phyloP scores from a whole-genome alignment of 2,329 filamentous ascomycete species.

The Zasmidium angulare region DNA sequence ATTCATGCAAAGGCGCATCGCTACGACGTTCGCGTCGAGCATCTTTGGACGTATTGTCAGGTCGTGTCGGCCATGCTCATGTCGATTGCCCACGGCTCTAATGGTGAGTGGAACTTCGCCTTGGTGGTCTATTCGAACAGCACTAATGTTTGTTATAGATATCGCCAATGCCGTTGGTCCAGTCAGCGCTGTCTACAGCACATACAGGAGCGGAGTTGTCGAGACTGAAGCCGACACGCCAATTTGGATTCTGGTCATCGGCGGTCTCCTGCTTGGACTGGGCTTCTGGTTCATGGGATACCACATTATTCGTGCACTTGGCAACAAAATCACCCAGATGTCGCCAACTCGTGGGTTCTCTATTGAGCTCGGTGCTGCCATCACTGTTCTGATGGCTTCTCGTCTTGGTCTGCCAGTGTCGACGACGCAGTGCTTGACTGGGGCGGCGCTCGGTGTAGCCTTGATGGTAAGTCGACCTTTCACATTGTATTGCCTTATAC shows the following conservation, averaged over 20 bases:
- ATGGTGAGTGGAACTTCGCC: slow-evolving; percentile 42
- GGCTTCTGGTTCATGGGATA: slow-evolving; percentile 63
- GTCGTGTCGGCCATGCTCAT: slow-evolving; percentile 33
- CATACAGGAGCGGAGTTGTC: slow-evolving; percentile 53
- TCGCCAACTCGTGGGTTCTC: slow-evolving; percentile 59
- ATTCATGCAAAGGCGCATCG: slow-evolving; percentile 56
- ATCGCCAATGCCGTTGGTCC: slow-evolving; percentile 61
- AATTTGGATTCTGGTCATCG: slow-evolving; percentile 60
- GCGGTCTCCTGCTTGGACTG: slow-evolving; percentile 52
- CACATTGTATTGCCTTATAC: too few species aligned
- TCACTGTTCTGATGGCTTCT: slow-evolving; percentile 63
- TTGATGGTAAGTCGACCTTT: too few species aligned
- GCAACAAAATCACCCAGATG: slow-evolving; percentile 61
- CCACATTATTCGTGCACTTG: slow-evolving; percentile 62
- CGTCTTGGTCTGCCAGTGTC: slow-evolving; percentile 61
- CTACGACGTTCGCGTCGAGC: slow-evolving; percentile 62
- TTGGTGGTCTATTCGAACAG: not conserved
- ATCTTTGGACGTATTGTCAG: slow-evolving; percentile 65
- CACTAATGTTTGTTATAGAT: slow-evolving; percentile 60
- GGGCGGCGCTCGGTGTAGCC: slow-evolving; percentile 61
- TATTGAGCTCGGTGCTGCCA: slow-evolving; percentile 61
- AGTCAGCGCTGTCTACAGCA: slow-evolving; percentile 60
- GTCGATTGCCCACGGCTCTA: slow-evolving; percentile 57
- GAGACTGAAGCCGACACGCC: slow-evolving; percentile 53
- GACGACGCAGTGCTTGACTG: slow-evolving; percentile 63